A percentile compares a stretch with the other conserved stretches of the same genome.
These are phyloP conservation scores for Fusarium duplospermum DNA, from an alignment of 2,329 filamentous ascomycete genomes.

Conservation along the genomic window DNA sequence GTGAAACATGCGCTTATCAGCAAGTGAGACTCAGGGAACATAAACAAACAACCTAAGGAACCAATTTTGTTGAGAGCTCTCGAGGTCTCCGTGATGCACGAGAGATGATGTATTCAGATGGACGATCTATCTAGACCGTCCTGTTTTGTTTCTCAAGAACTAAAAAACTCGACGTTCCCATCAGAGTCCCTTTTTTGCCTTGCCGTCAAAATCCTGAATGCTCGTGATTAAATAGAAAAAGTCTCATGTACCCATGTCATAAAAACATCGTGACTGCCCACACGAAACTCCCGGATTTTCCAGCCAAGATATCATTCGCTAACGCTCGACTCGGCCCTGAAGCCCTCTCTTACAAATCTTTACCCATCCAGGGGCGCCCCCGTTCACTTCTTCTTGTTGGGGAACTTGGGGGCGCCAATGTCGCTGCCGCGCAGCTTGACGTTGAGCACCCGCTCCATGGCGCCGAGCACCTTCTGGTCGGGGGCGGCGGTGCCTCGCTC, in stretches of 20 bases:
- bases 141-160: slow-evolving; percentile 16
- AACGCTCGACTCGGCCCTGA: slow-evolving; percentile 45
- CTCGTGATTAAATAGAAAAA: slow-evolving; percentile 31
- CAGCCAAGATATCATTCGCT: slow-evolving; percentile 44
- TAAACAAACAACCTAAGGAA: neutral
- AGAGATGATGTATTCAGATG: slow-evolving; percentile 25
- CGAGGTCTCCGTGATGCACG: slow-evolving; percentile 7
- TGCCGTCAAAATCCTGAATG: slow-evolving; percentile 23
- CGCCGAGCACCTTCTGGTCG: slow-evolving; percentile 83
- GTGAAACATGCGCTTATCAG: neutral
- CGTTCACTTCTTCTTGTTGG: slow-evolving; percentile 71
- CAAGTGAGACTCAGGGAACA: neutral
- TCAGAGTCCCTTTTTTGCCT: slow-evolving; percentile 25
- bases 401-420: slow-evolving; percentile 86
- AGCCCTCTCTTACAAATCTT: slow-evolving; percentile 39
- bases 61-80: neutral
- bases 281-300: slow-evolving; percentile 43
- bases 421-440: slow-evolving; percentile 87
- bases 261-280: slow-evolving; percentile 42
- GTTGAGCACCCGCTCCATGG: slow-evolving; percentile 87
- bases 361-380: neutral
- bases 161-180: slow-evolving; percentile 9
- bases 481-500: slow-evolving; percentile 83
- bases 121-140: slow-evolving; percentile 8
- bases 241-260: slow-evolving; percentile 43